phyloP scores from a whole-genome alignment of 371 early-diverging fungal genomes.

The Mortierella sp. region DNA sequence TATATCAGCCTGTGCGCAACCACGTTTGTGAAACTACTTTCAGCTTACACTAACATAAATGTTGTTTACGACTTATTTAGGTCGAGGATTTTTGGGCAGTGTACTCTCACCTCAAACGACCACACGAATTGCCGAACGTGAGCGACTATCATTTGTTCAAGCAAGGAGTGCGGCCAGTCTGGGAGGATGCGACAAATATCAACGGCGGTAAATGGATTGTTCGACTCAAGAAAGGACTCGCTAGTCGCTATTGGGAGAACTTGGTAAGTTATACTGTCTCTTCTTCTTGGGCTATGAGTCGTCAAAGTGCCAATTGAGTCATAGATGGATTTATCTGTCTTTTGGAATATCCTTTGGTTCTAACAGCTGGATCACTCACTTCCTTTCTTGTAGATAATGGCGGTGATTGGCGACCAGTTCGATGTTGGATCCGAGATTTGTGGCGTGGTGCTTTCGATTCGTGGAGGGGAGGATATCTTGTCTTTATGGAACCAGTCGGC shows the following conservation, averaged over 20 bases:
- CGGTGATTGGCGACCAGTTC: conserved; percentile 94
- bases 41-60: not conserved
- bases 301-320: not conserved
- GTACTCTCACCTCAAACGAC: conserved; percentile 88
- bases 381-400: conserved; percentile 72
- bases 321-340: not conserved
- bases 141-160: conserved; percentile 97
- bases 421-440: conserved; percentile 92
- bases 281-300: not conserved
- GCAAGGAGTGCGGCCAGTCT: conserved; percentile 94
- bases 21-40: not conserved
- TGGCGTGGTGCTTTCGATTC: conserved; percentile 94
- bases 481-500: conserved; percentile 96
- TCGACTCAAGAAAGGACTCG: conserved; percentile 93
- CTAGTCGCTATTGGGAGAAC: conserved; percentile 95
- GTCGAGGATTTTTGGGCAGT: conserved; percentile 96
- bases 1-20: not conserved
- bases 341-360: not conserved
- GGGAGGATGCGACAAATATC: conserved; percentile 96
- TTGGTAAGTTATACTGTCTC: conserved; percentile 61
- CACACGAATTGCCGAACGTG: conserved; percentile 89
- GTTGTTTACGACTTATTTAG: conserved; percentile 52
- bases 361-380: not conserved
- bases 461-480: conserved; percentile 94
- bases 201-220: conserved; percentile 99